Evolutionary conservation across 495 filamentous ascomycete genomes (phyloP), one percentile per base, ranked within the genome.

Genomic region (Jackrogersella multiformis): DNA sequence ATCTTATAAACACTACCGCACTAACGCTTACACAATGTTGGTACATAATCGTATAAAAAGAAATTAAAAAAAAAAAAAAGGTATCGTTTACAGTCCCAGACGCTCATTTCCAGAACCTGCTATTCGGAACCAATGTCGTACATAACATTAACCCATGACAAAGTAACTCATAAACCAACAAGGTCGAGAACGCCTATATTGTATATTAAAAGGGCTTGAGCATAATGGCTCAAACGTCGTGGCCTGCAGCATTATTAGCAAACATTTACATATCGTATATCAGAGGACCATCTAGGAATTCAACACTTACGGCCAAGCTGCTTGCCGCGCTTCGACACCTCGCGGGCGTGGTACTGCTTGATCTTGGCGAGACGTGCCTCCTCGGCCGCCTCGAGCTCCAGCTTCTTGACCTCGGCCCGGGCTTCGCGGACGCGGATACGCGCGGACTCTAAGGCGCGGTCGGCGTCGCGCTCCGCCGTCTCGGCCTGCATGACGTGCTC

Each of bases 321-420:
- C 79, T 87, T 84, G n/a, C 84, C 87, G 23, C 86, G 76, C 84
- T 89, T 89, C 26, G 83, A 84, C 20, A 91, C 84, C 59, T 81
- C 79, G 57, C 79, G 84, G 0, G 87, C 88, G 66, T 90, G 84
- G 60, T 82, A 80, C 70, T 88, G 84, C 82, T 91, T 91, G 44
- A 89, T 86, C 79, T 85, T 88, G 18, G 88, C 88, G 13, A 69
- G 55, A 13, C 80, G 72, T 39, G 81, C 79, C 79, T 90, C 86
- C 72, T 90, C 86, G 54, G 81, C 78, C 0, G 87, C 88, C 76
- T 90, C 88, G 32, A 79, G 75, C 76, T 90, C 88, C 5, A 91
- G 75, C 16, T 76, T 74, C 78, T 82, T 86, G 6, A 89, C 86
- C 59, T 90, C 85, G 28, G 87, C 87, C 55, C 82, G 78, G 0